phyloP scores from a whole-genome alignment of 805 yeast species.

The Barnettozyma salicaria region DNA sequence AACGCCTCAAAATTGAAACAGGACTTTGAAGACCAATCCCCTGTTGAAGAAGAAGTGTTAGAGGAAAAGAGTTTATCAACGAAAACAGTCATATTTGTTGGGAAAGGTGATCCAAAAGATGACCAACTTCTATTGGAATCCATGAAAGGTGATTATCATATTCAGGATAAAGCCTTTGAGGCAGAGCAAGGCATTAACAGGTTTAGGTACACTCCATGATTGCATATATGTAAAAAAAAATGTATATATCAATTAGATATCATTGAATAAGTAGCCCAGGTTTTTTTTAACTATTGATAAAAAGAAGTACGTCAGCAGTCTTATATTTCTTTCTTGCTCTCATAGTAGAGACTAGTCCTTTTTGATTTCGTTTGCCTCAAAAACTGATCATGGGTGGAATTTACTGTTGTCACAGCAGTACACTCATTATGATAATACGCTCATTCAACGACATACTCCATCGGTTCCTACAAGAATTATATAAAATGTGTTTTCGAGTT shows the following conservation, averaged over 20 bases:
- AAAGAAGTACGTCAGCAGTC: too few relatives aligned
- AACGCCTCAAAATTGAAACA: background rate
- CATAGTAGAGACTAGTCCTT: too few relatives aligned
- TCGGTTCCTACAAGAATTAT: too few relatives aligned
- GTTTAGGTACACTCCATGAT: conserved; percentile 1
- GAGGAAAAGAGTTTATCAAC: background rate
- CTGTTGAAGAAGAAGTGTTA: background rate
- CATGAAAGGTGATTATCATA: background rate
- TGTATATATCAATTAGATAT: background rate
- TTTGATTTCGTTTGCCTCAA: too few relatives aligned
- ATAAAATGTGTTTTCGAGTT: too few relatives aligned
- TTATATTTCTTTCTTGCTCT: too few relatives aligned
- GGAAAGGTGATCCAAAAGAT: background rate
- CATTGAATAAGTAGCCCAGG: conserved; percentile 1
- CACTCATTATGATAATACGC: too few relatives aligned
- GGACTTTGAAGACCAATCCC: background rate
- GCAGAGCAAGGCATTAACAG: background rate
- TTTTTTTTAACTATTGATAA: too few relatives aligned
- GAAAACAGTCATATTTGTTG: background rate
- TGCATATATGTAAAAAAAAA: too few relatives aligned
- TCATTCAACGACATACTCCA: too few relatives aligned
- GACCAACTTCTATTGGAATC: background rate
- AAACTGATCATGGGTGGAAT: too few relatives aligned
- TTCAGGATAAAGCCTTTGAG: background rate
- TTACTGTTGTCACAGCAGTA: too few relatives aligned